Evolutionary conservation across 176 grass and related monocot genomes (phyloP), one percentile per base, ranked within the genome.

Genomic region (Elaeis guineensis): DNA sequence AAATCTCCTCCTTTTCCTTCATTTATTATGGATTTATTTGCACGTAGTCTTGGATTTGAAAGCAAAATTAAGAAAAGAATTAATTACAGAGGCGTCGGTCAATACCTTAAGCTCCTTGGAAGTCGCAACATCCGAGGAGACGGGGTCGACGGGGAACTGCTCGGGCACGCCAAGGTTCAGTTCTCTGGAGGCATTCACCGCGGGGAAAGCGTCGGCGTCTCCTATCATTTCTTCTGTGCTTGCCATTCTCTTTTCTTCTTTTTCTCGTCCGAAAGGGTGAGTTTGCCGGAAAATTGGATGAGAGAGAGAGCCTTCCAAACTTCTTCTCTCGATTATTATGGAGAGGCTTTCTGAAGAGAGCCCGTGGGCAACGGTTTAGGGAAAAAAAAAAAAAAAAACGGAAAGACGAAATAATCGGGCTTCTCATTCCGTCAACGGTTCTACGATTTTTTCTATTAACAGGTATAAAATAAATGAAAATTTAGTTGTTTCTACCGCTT

Each of bases 71-170:
- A 39, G 6, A 44, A 44, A 44, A 14, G 2, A 35, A 35, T 44
- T 44, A 35, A 35, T 44, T 44, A 14, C 2, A 44, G 9, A 44
- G 35, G 35, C 3, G 35, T 14, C 35, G 0, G 35, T 3, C 9
- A 44, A 14, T 51, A 71, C 56, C 19, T 51, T 52, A 32, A 16
- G 16, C 17, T 59, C 21, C 11, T 60, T 54, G 24, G 64, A 25
- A 0, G 48, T 48, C 25, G 58, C 49, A 18, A 39, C 57, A 17
- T 63, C 26, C 16, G 50, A 23, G 50, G 70, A 55, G 70, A 48
- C 29, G 16, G 70, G 50, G 14, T 63, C 58, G 3, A 4, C 51
- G 2, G 59, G 70, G 70, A 73, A 63, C 5, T 24, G 12, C 2
- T 55, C 19, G 19, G 59, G 59, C 28, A 54, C 61, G 50, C 24